These are phyloP conservation scores for Acorus gramineus DNA, from an alignment of 106 monocot species.

Conservation along the genomic window DNA sequence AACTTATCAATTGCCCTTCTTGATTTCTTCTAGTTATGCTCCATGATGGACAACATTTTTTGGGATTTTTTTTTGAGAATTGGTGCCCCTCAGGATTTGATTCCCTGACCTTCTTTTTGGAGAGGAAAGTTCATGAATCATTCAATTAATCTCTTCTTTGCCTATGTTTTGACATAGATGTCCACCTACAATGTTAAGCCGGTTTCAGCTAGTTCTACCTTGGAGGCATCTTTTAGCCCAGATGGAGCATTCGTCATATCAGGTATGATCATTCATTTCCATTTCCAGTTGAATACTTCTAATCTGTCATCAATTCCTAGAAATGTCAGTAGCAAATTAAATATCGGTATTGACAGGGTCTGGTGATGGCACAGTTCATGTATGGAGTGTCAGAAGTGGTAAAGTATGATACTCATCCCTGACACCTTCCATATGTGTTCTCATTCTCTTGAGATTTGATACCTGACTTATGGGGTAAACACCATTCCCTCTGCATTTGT, in stretches of 20 bases:
- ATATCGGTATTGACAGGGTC: slow-evolving; percentile 42
- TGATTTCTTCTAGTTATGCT: not conserved
- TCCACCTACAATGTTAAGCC: slow-evolving; percentile 84
- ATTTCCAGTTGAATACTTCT: too few species aligned
- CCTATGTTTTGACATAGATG: slow-evolving; percentile 27
- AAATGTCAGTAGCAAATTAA: too few species aligned
- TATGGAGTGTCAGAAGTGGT: slow-evolving; percentile 74
- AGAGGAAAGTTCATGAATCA: too few species aligned
- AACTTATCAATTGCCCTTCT: too few species aligned
- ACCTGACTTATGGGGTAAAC: not conserved
- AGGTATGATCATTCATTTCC: slow-evolving; percentile 23
- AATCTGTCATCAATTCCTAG: too few species aligned
- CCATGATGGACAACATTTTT: too few species aligned
- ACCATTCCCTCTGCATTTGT: not conserved
- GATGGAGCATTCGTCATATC: slow-evolving; percentile 78
- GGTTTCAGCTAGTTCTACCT: slow-evolving; percentile 54
- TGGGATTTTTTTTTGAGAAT: too few species aligned
- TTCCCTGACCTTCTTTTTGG: too few species aligned
- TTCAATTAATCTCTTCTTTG: too few species aligned
- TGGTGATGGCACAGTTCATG: slow-evolving; percentile 93
- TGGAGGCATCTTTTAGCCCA: slow-evolving; percentile 97
- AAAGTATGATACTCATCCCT: slow-evolving; percentile 27
- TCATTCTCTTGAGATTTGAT: not conserved
- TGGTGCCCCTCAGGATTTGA: too few species aligned
- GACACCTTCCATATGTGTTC: too few species aligned